A percentile compares a stretch with the other conserved stretches of the same genome.
phyloP scores from a whole-genome alignment of 805 yeast genomes.

The Schizosaccharomyces osmophilus region DNA sequence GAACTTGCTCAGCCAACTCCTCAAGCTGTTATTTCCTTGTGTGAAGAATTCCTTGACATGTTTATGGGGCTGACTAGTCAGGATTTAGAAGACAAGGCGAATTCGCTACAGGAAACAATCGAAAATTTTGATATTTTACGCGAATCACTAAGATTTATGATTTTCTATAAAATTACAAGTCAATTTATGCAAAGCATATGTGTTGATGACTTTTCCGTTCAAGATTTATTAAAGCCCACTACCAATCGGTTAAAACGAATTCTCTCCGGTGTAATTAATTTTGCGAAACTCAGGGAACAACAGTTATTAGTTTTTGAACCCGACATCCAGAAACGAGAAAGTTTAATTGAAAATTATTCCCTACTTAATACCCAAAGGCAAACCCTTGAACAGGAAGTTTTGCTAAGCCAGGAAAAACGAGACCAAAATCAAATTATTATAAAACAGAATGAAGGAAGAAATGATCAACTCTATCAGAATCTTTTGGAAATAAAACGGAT shows the following conservation, averaged over 20 bases:
- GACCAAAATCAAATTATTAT: neutral
- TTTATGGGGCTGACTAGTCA: slow-evolving; percentile 1
- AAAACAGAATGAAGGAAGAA: neutral
- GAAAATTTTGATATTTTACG: neutral
- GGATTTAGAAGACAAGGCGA: neutral
- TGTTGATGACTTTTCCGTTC: slow-evolving; percentile 45
- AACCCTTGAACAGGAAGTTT: neutral
- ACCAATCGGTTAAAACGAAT: slow-evolving; percentile 35
- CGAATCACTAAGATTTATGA: slow-evolving; percentile 27
- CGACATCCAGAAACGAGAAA: slow-evolving; percentile 26
- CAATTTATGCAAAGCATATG: slow-evolving; percentile 25
- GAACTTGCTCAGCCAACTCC: neutral
- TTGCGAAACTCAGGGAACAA: slow-evolving; percentile 61
- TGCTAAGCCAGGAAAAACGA: neutral
- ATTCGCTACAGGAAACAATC: neutral
- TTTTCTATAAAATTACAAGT: neutral
- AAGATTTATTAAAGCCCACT: slow-evolving; percentile 64
- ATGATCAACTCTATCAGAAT: neutral
- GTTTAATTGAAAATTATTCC: slow-evolving; percentile 1
- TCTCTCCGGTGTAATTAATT: slow-evolving; percentile 63
- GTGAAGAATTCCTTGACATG: neutral
- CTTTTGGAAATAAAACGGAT: neutral
- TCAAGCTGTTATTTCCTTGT: neutral
- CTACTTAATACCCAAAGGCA: neutral
- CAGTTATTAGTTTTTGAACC: slow-evolving; percentile 40